A percentile compares a stretch with the other conserved stretches of the same genome.
Conservation (phyloP, 2,329 filamentous ascomycete species). For the Botrytis hyacinthi region DNA sequence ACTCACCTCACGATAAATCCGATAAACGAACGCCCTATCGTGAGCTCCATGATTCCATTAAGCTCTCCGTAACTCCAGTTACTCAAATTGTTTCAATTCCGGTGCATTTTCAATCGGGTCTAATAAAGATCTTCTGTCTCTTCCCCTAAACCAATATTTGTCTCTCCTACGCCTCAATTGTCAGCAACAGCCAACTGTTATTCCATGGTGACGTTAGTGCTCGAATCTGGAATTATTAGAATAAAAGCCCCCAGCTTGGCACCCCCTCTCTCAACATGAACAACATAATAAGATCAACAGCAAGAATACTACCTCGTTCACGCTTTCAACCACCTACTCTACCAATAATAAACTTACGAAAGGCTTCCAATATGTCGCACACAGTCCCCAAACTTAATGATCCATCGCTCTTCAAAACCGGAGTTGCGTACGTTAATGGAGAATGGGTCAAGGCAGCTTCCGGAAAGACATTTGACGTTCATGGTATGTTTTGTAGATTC, state of each 20-base stretch:
- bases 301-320: conserved; percentile 29
- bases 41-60: background rate
- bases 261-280: conserved; percentile 29
- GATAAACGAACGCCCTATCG: background rate
- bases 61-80: conserved; percentile 11
- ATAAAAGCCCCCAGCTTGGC: conserved; percentile 10
- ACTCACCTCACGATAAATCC: conserved; percentile 4
- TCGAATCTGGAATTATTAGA: conserved; percentile 6
- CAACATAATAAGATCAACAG: conserved; percentile 29
- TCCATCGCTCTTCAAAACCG: conserved; percentile 77
- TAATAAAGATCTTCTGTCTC: background rate
- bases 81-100: background rate
- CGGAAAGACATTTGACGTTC: conserved; percentile 87
- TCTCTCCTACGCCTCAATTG: background rate
- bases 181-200: conserved; percentile 11
- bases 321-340: conserved; percentile 33
- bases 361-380: conserved; percentile 35
- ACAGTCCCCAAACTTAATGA: conserved; percentile 64
- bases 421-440: conserved; percentile 83
- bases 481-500: conserved; percentile 47
- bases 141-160: background rate
- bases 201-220: conserved; percentile 14
- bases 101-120: background rate
- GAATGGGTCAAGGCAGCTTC: conserved; percentile 85
- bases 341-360: conserved; percentile 27